These are phyloP conservation scores for Prunus mira DNA, from an alignment of 306 rosid species.

Conservation along the genomic window DNA sequence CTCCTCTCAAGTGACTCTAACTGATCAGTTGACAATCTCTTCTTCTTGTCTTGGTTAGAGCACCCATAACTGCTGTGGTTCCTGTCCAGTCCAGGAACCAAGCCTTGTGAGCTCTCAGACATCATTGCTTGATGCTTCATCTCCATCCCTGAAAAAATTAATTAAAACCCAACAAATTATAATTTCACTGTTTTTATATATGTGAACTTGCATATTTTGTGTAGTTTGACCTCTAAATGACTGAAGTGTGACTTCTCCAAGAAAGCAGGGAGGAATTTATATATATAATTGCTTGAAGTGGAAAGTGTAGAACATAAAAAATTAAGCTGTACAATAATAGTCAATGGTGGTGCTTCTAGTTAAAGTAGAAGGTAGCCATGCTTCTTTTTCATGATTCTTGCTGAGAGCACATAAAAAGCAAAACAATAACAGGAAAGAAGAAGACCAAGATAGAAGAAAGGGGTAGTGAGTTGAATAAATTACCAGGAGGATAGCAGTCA, in stretches of 20 bases:
- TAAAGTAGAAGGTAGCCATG: no score
- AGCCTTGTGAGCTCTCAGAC: slow-evolving; percentile 30
- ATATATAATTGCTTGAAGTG: slow-evolving; percentile 10
- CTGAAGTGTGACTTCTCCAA: background rate
- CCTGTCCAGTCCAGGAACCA: slow-evolving; percentile 38
- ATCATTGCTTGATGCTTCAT: slow-evolving; percentile 44
- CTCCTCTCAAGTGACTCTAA: slow-evolving; percentile 74
- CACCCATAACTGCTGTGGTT: slow-evolving; percentile 22
- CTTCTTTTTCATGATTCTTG: no score
- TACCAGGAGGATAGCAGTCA: slow-evolving; percentile 64
- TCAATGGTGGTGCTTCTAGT: no score
- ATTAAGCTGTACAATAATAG: no score
- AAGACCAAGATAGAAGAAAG: background rate
- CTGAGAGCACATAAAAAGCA: background rate
- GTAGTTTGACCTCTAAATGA: background rate
- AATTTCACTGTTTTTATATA: background rate
- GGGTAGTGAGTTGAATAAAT: background rate
- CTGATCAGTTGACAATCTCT: slow-evolving; percentile 63
- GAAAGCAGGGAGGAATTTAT: slow-evolving; percentile 6
- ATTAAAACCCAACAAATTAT: background rate
- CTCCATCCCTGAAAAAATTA: slow-evolving; percentile 47
- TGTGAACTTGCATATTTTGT: background rate
- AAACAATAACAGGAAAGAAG: background rate
- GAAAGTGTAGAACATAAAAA: slow-evolving; percentile 2
- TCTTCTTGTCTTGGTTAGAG: slow-evolving; percentile 58